Conservation (phyloP, 495 filamentous ascomycete species). For the Aspergillus campestris region DNA sequence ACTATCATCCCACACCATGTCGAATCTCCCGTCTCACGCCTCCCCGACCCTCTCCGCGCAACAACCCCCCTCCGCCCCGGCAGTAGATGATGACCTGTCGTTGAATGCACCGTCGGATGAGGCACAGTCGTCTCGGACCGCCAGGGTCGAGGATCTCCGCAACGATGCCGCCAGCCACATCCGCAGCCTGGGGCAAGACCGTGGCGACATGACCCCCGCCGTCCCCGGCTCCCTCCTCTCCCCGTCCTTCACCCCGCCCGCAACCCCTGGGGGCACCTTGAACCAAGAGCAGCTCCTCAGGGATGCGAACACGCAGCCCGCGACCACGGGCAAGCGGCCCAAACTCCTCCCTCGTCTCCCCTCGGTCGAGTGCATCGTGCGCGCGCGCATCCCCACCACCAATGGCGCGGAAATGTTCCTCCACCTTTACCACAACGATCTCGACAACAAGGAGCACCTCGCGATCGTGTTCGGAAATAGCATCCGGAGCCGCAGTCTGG, state of each 20-base stretch:
- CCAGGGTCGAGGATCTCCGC: constrained; percentile 9
- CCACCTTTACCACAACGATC: constrained; percentile 85
- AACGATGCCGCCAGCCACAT: constrained; percentile 15
- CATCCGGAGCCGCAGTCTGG: constrained; percentile 74
- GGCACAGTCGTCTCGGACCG: constrained; percentile 2
- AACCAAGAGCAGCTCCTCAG: constrained; percentile 38
- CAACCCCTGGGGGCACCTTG: constrained; percentile 58
- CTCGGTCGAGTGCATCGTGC: constrained; percentile 70
- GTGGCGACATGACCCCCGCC: constrained; percentile 26
- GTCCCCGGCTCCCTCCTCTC: constrained; percentile 53
- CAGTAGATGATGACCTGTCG: constrained; percentile 5
- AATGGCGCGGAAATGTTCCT: constrained; percentile 93
- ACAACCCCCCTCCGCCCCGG: neutral
- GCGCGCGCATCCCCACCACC: constrained; percentile 79
- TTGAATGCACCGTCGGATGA: constrained; percentile 16
- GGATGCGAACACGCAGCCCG: constrained; percentile 17
- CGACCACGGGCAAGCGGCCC: constrained; percentile 44
- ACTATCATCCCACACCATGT: constrained; percentile 27
- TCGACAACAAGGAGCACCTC: constrained; percentile 92
- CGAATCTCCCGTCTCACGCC: constrained; percentile 42
- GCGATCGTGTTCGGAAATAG: constrained; percentile 92
- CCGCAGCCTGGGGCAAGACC: constrained; percentile 12
- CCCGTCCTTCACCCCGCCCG: constrained; percentile 71
- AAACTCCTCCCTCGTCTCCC: constrained; percentile 62
- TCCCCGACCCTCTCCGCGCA: constrained; percentile 38